phyloP scores from a whole-genome alignment of 106 monocot species.

The Dioscorea dumetorum region DNA sequence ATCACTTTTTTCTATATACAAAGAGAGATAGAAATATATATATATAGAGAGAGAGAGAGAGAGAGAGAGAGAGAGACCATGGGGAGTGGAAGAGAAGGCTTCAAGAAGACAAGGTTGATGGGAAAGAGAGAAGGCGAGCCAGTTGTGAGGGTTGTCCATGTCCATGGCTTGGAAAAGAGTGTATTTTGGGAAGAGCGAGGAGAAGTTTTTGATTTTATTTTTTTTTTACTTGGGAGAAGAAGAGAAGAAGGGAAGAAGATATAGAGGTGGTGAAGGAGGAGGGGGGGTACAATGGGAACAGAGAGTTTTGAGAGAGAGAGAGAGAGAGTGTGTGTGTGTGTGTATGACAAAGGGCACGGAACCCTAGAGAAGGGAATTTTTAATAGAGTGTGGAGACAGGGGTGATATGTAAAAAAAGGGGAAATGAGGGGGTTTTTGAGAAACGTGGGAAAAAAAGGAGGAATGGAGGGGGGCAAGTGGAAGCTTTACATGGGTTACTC shows the following conservation, averaged over 20 bases:
- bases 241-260: conserved; percentile 16
- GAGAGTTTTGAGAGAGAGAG: neutral
- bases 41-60: neutral
- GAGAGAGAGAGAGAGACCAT: conserved; percentile 10
- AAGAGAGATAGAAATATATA: conserved; percentile 1
- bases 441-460: neutral
- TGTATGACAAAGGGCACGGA: no score
- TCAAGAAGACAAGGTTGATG: conserved; percentile 26
- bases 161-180: conserved; percentile 8
- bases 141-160: conserved; percentile 30
- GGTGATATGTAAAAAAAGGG: neutral
- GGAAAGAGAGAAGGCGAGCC: conserved; percentile 60
- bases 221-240: neutral
- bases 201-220: neutral
- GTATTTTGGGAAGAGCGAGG: neutral
- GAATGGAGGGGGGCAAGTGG: conserved; percentile 27
- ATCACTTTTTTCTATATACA: neutral
- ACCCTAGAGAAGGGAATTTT: neutral
- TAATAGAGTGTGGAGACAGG: neutral
- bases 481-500: conserved; percentile 33
- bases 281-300: neutral
- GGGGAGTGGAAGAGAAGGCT: conserved; percentile 25
- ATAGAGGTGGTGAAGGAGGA: conserved; percentile 13
- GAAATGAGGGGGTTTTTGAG: no score
- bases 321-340: no score